A percentile compares a stretch with the other conserved stretches of the same genome.
phyloP scores from a whole-genome alignment of 2,329 filamentous ascomycete genomes.

The Massarina eburnea region DNA sequence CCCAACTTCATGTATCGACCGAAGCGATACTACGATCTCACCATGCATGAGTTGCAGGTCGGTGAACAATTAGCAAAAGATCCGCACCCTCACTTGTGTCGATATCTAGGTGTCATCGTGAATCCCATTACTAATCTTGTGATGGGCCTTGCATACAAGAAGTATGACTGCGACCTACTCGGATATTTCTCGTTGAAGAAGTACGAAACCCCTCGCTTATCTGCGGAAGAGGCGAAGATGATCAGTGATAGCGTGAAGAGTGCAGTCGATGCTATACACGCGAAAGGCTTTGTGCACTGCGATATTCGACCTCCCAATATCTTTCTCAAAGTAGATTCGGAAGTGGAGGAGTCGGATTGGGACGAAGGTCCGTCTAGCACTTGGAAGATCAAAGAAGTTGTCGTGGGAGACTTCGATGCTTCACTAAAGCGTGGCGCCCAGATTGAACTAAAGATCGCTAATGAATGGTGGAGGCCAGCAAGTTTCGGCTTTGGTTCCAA shows the following conservation, averaged over 20 bases:
- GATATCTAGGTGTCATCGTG: conserved; percentile 6
- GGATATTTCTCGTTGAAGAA: too few species aligned
- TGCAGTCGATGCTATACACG: conserved; percentile 2
- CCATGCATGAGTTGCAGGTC: background rate
- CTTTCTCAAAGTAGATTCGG: background rate
- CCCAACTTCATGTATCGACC: background rate
- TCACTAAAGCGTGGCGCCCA: background rate
- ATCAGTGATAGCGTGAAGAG: background rate
- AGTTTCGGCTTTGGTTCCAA: background rate
- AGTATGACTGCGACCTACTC: conserved; percentile 8
- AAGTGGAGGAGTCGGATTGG: background rate
- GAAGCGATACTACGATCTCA: background rate
- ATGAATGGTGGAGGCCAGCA: conserved; percentile 1
- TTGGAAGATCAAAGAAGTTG: conserved; percentile 2
- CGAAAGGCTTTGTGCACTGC: conserved; percentile 5
- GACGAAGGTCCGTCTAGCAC: background rate
- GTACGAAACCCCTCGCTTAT: too few species aligned
- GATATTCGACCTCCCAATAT: conserved; percentile 7
- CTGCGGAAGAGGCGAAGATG: background rate
- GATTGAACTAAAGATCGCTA: conserved; percentile 3
- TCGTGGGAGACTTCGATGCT: conserved; percentile 8
- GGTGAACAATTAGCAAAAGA: background rate
- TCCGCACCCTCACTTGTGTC: conserved; percentile 5
- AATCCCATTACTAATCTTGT: background rate
- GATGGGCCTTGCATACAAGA: conserved; percentile 5